Conservation (phyloP, 2,329 filamentous ascomycete genomes). For the Calonectria hongkongensis region DNA sequence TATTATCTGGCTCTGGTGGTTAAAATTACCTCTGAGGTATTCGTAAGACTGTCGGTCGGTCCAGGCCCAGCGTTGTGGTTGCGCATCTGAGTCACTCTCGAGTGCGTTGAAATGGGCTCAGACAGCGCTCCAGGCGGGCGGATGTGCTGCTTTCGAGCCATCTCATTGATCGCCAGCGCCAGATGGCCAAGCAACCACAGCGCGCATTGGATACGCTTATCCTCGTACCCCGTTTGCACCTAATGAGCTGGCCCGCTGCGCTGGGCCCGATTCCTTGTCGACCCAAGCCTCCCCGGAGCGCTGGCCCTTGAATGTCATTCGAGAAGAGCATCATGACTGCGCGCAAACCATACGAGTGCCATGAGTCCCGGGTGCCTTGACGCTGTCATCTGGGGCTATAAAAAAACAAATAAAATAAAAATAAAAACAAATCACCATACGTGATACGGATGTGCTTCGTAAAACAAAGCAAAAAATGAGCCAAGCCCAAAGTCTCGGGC, state of each 20-base stretch:
- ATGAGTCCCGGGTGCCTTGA: slow-evolving; percentile 44
- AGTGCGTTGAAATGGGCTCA: slow-evolving; percentile 34
- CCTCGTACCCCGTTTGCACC: slow-evolving; percentile 37
- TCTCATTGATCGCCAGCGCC: slow-evolving; percentile 36
- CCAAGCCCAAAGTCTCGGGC: slow-evolving; percentile 40
- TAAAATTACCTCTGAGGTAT: slow-evolving; percentile 54
- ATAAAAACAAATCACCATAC: slow-evolving; percentile 15
- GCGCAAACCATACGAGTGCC: slow-evolving; percentile 42
- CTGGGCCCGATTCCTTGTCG: slow-evolving; percentile 42
- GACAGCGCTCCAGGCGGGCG: slow-evolving; percentile 34
- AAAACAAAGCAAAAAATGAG: slow-evolving; percentile 36
- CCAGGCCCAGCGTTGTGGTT: slow-evolving; percentile 29
- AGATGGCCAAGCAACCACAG: slow-evolving; percentile 38
- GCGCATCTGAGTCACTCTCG: slow-evolving; percentile 40
- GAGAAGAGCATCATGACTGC: slow-evolving; percentile 45
- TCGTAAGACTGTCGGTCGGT: slow-evolving; percentile 46
- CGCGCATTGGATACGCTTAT: slow-evolving; percentile 33
- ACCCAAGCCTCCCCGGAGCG: slow-evolving; percentile 43
- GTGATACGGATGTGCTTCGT: not conserved
- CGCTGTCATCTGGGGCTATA: slow-evolving; percentile 39
- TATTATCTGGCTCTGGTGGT: slow-evolving; percentile 40
- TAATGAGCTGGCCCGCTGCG: slow-evolving; percentile 47
- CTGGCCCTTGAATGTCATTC: slow-evolving; percentile 48
- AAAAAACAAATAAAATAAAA: slow-evolving; percentile 19
- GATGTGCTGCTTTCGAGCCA: slow-evolving; percentile 34